A percentile compares a stretch with the other conserved stretches of the same genome.
Conservation (phyloP, 2,329 filamentous ascomycete genomes). For the Neoscytalidium dimidiatum region DNA sequence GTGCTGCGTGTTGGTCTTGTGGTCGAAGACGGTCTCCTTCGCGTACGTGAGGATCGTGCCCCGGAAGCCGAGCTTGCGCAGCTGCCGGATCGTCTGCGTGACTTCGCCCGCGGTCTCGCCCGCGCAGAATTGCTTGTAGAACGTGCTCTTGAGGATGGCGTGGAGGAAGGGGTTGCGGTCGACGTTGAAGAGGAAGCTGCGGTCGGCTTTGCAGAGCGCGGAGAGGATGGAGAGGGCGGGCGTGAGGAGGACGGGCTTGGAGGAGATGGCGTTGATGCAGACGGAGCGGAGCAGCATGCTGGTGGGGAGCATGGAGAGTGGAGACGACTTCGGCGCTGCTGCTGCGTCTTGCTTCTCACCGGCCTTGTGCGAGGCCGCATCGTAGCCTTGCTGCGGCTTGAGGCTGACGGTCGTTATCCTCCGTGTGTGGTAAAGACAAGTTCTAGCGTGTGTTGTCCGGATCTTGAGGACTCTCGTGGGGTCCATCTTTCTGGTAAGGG, state of each 20-base stretch:
- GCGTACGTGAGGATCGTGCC: constrained; percentile 87
- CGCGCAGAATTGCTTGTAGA: constrained; percentile 89
- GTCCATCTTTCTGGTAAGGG: not conserved
- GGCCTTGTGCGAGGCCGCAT: not conserved
- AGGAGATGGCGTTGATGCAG: constrained; percentile 14
- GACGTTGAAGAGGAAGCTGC: not conserved
- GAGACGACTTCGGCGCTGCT: not conserved
- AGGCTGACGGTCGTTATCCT: not conserved
- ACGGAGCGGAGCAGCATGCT: constrained; percentile 1
- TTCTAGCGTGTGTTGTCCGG: not conserved
- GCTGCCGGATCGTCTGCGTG: constrained; percentile 57
- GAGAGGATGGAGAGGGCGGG: not conserved
- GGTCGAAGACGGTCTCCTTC: constrained; percentile 57
- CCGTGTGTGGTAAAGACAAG: not conserved
- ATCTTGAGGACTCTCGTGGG: not conserved
- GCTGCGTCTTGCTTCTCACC: not conserved
- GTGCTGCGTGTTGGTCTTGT: constrained; percentile 19
- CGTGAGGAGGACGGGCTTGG: not conserved
- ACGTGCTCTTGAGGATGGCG: constrained; percentile 72
- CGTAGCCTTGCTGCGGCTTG: not conserved
- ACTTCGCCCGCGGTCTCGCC: constrained; percentile 74
- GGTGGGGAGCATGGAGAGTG: not conserved
- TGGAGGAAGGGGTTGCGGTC: constrained; percentile 59
- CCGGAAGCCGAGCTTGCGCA: constrained; percentile 72
- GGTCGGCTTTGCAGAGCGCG: not conserved